phyloP scores from a whole-genome alignment of 257 asterid genomes.

The Solanum raphanifolium region DNA sequence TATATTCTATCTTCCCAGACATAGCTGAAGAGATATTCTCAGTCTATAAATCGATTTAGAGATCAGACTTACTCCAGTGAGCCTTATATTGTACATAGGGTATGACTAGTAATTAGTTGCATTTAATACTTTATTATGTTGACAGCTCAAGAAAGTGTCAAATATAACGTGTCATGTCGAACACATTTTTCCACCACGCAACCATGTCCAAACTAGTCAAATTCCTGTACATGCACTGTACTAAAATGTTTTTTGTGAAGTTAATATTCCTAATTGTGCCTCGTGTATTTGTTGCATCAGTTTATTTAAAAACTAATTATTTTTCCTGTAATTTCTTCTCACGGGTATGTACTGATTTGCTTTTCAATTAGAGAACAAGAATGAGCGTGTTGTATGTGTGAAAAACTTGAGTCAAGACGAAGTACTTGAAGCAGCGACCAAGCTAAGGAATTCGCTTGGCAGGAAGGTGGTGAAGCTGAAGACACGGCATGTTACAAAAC shows the following conservation, averaged over 20 bases:
- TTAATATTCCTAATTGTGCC: not conserved
- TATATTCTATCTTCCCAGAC: not conserved
- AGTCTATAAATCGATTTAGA: not conserved
- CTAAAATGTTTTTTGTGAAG: not conserved
- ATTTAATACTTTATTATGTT: not conserved
- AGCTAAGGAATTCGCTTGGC: conserved; percentile 79
- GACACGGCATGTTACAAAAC: conserved; percentile 62
- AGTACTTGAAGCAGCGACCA: conserved; percentile 40
- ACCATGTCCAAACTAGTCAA: not conserved
- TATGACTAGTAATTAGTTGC: not conserved
- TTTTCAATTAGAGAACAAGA: conserved; percentile 48
- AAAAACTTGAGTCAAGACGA: conserved; percentile 69
- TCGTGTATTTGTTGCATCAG: not conserved
- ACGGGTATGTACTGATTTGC: not conserved
- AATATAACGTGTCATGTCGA: not conserved
- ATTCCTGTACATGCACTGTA: not conserved
- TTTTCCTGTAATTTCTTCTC: not conserved
- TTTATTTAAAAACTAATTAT: not conserved
- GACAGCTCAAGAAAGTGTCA: not conserved
- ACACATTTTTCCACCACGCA: not conserved
- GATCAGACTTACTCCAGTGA: not conserved
- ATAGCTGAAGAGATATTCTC: not conserved
- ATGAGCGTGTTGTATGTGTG: conserved; percentile 71
- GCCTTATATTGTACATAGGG: not conserved
- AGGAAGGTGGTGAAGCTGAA: conserved; percentile 76